phyloP scores from a whole-genome alignment of 2,329 filamentous ascomycete genomes.

The Geosmithia morbida region DNA sequence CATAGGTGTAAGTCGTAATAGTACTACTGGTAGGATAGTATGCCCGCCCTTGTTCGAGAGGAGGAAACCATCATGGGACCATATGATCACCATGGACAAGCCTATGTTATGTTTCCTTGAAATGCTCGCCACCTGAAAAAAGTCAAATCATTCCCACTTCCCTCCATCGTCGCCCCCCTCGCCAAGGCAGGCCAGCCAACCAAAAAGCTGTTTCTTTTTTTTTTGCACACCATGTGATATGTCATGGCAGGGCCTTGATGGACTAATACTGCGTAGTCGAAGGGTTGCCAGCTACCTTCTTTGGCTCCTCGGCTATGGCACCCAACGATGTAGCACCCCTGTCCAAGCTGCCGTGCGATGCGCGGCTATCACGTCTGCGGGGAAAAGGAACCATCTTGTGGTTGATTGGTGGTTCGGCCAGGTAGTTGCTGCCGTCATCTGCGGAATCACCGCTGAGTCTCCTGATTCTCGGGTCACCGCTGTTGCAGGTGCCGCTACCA shows the following conservation, averaged over 20 bases:
- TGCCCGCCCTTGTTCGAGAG: too few species aligned
- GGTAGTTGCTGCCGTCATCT: slow-evolving; percentile 16
- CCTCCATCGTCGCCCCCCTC: too few species aligned
- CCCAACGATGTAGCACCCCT: slow-evolving; percentile 25
- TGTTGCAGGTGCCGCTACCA: slow-evolving; percentile 14
- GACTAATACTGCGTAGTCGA: too few species aligned
- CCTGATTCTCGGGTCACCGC: slow-evolving; percentile 2
- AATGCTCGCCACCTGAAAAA: too few species aligned
- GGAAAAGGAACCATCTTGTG: slow-evolving; percentile 16
- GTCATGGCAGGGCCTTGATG: background rate
- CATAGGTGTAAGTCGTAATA: too few species aligned
- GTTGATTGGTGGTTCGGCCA: slow-evolving; percentile 19
- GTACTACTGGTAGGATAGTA: too few species aligned
- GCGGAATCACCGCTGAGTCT: slow-evolving; percentile 20
- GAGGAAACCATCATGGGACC: too few species aligned
- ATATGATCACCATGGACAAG: too few species aligned
- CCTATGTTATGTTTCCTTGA: too few species aligned
- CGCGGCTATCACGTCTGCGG: slow-evolving; percentile 16
- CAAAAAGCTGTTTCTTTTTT: too few species aligned
- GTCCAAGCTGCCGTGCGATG: slow-evolving; percentile 18
- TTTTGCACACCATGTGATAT: background rate
- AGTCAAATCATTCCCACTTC: too few species aligned
- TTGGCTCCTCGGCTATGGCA: slow-evolving; percentile 30
- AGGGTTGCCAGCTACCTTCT: slow-evolving; percentile 4
- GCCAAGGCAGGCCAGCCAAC: too few species aligned